A percentile compares a stretch with the other conserved stretches of the same genome.
phyloP scores from a whole-genome alignment of 108 stramenopile genomes.

The Conticribra weissflogii region DNA sequence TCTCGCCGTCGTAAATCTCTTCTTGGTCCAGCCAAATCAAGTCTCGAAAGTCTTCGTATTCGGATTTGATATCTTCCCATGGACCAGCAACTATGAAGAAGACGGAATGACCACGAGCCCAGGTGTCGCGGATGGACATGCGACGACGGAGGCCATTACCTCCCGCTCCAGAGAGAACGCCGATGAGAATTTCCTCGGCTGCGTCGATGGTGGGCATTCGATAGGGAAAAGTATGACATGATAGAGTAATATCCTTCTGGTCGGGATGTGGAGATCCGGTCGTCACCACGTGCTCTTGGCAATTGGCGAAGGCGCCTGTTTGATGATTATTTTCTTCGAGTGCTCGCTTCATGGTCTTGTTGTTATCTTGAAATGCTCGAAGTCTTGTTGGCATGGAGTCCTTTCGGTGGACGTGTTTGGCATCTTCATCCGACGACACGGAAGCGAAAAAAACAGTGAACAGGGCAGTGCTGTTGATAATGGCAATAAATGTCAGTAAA shows the following conservation, averaged over 20 bases:
- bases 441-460: no score
- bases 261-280: neutral
- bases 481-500: no score
- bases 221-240: conserved; percentile 5
- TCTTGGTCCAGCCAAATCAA: conserved; percentile 22
- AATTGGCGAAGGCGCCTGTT: conserved; percentile 9
- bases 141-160: conserved; percentile 10
- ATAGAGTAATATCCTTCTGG: neutral
- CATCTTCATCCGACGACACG: no score
- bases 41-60: conserved; percentile 13
- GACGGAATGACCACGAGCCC: conserved; percentile 8
- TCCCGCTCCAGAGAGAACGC: conserved; percentile 17
- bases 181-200: conserved; percentile 1
- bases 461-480: no score
- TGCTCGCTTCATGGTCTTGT: no score
- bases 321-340: no score
- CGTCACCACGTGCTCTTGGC: neutral
- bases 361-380: no score
- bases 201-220: neutral
- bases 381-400: no score
- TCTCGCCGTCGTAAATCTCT: conserved; percentile 8
- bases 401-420: no score
- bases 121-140: conserved; percentile 12
- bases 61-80: conserved; percentile 15
- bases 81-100: conserved; percentile 19